Conservation (phyloP, 225 moss, liverwort and hornwort genomes). For the Pseudoscleropodium purum region DNA sequence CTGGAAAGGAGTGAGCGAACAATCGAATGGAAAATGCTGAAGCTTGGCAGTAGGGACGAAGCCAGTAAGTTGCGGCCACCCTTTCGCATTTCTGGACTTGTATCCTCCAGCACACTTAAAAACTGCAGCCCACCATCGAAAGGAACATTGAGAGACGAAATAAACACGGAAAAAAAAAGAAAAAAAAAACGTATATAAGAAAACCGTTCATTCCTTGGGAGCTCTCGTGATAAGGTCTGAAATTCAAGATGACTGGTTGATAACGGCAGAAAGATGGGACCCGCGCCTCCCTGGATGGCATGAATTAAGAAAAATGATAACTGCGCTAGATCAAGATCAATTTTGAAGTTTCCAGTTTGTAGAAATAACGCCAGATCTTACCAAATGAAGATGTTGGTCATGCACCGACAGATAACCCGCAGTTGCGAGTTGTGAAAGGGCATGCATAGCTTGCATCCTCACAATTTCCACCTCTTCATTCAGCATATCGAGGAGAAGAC, state of each 20-base stretch:
- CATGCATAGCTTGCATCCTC: constrained; percentile 58
- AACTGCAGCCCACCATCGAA: constrained; percentile 42
- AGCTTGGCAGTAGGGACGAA: constrained; percentile 53
- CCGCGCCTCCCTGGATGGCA: background rate
- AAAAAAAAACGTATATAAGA: background rate
- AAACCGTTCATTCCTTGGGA: background rate
- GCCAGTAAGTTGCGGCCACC: constrained; percentile 63
- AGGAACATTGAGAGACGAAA: background rate
- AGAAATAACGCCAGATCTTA: constrained; percentile 18
- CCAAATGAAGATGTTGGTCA: constrained; percentile 90
- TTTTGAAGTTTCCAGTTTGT: background rate
- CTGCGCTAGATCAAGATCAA: background rate
- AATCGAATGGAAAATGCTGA: constrained; percentile 56
- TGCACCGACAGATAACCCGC: constrained; percentile 61
- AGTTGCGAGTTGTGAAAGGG: constrained; percentile 62
- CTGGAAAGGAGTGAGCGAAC: constrained; percentile 52
- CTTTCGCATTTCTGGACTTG: constrained; percentile 56
- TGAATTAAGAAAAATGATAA: background rate
- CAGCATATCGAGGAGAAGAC: constrained; percentile 88
- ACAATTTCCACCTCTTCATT: constrained; percentile 82
- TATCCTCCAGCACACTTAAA: constrained; percentile 68
- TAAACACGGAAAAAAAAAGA: background rate
- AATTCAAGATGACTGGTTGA: background rate
- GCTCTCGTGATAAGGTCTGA: background rate
- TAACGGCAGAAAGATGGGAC: background rate